These are phyloP conservation scores for Pezicula neosporulosa DNA, from an alignment of 2,329 filamentous ascomycete species.

Conservation along the genomic window DNA sequence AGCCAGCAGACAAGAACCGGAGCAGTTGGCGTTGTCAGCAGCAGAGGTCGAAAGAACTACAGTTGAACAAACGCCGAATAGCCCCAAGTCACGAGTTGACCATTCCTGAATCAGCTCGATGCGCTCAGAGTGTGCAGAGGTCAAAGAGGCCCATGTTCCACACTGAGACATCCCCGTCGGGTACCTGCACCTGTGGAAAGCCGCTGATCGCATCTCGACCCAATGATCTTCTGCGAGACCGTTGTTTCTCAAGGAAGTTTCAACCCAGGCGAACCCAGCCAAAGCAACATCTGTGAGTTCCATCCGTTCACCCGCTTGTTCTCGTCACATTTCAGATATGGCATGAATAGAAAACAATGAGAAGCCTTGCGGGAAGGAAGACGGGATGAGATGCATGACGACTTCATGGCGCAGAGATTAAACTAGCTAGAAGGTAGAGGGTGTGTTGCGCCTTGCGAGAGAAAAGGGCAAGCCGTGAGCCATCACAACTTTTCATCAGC, in stretches of 20 bases:
- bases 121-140: background rate
- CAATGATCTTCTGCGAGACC: conserved; percentile 2
- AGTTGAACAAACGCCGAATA: background rate
- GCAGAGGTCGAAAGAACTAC: background rate
- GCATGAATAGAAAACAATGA: background rate
- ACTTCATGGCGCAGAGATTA: conserved; percentile 9
- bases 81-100: conserved; percentile 7
- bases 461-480: background rate
- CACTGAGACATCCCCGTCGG: conserved; percentile 14
- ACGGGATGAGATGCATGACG: conserved; percentile 5
- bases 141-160: background rate
- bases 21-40: background rate
- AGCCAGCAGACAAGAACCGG: background rate
- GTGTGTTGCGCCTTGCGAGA: conserved; percentile 1
- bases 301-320: background rate
- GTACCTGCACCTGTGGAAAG: conserved; percentile 14
- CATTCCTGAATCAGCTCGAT: background rate
- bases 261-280: conserved; percentile 7
- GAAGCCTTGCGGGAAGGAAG: background rate
- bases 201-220: conserved; percentile 6
- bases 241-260: conserved; percentile 5
- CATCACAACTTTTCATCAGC: conserved; percentile 3
- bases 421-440: background rate
- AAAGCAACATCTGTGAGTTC: conserved; percentile 1
- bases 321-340: conserved; percentile 11